A percentile compares a stretch with the other conserved stretches of the same genome.
These are phyloP conservation scores for Malus hybrid DNA, from an alignment of 331 rosid genomes.

Conservation along the genomic window DNA sequence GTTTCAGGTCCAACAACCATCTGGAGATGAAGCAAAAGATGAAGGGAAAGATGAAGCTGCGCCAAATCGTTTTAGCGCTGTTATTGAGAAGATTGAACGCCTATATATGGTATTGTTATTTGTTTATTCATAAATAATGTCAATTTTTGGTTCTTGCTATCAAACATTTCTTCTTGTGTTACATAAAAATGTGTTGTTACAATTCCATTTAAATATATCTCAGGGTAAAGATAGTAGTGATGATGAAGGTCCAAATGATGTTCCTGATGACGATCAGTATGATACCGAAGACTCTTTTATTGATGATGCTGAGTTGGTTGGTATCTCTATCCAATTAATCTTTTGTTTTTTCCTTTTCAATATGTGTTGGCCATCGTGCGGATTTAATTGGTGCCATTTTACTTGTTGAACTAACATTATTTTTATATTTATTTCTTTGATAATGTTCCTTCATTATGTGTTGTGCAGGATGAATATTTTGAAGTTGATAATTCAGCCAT, in stretches of 20 bases:
- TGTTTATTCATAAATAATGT: background rate
- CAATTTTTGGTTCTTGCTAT: background rate
- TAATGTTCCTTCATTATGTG: constrained; percentile 8
- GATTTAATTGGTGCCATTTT: constrained; percentile 8
- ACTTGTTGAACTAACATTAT: constrained; percentile 4
- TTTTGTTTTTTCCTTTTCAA: background rate
- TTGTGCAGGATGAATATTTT: constrained; percentile 93
- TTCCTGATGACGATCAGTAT: constrained; percentile 97
- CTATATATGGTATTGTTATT: constrained; percentile 65
- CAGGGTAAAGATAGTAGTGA: constrained; percentile 98
- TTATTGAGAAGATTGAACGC: constrained; percentile 94
- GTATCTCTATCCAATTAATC: constrained; percentile 19
- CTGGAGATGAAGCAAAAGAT: constrained; percentile 59
- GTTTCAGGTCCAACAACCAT: constrained; percentile 58
- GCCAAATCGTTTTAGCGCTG: constrained; percentile 91
- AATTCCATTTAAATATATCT: constrained; percentile 13
- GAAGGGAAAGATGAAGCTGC: constrained; percentile 57
- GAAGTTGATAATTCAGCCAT: constrained; percentile 89
- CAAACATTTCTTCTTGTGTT: background rate
- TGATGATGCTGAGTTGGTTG: constrained; percentile 95
- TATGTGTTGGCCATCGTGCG: constrained; percentile 12
- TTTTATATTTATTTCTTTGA: constrained; percentile 7
- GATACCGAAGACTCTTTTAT: constrained; percentile 98
- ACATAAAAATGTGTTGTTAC: background rate
- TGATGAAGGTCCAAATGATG: constrained; percentile 67